A percentile compares a stretch with the other conserved stretches of the same genome.
Evolutionary conservation across 371 early-diverging fungal species (phyloP).

Genomic region (Quaeritorhiza haematococci): DNA sequence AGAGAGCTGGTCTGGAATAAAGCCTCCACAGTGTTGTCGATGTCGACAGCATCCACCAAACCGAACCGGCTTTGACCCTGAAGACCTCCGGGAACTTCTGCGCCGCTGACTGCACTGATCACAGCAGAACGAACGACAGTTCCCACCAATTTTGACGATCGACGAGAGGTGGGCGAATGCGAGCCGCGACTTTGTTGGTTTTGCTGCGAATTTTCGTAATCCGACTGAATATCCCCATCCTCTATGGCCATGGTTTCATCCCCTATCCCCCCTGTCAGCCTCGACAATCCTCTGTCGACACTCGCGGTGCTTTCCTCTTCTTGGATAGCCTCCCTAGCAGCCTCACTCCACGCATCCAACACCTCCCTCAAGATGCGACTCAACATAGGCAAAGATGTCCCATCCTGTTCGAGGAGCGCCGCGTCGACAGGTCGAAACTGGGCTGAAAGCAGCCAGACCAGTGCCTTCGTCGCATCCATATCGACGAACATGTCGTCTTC

Average conservation of each 20-base stretch:
- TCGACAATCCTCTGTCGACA: no score
- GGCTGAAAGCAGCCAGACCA: constrained; percentile 52
- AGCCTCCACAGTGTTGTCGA: constrained; percentile 11
- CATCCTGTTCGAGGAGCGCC: not conserved
- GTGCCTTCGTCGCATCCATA: constrained; percentile 60
- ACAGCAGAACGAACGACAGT: no score
- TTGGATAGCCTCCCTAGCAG: not conserved
- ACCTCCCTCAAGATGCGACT: constrained; percentile 17
- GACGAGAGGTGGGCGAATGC: no score
- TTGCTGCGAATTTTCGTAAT: no score
- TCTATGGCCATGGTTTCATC: not conserved
- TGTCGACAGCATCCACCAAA: constrained; percentile 13
- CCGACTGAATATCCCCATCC: no score
- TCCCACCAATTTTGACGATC: no score
- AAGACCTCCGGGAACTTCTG: no score
- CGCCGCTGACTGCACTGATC: no score
- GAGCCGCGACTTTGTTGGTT: no score
- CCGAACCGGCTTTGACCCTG: no score
- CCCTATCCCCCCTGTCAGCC: not conserved
- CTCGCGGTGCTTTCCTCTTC: no score
- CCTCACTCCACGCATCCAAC: not conserved
- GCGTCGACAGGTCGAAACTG: constrained; percentile 47
- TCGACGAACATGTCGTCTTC: constrained; percentile 50
- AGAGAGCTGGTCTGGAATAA: constrained; percentile 9
- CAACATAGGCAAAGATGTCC: constrained; percentile 36